Percentiles rank a stretch among this genome's conserved stretches.
These are phyloP conservation scores for Alternaria sp. DNA, from an alignment of 2,329 filamentous ascomycete species.

Conservation along the genomic window DNA sequence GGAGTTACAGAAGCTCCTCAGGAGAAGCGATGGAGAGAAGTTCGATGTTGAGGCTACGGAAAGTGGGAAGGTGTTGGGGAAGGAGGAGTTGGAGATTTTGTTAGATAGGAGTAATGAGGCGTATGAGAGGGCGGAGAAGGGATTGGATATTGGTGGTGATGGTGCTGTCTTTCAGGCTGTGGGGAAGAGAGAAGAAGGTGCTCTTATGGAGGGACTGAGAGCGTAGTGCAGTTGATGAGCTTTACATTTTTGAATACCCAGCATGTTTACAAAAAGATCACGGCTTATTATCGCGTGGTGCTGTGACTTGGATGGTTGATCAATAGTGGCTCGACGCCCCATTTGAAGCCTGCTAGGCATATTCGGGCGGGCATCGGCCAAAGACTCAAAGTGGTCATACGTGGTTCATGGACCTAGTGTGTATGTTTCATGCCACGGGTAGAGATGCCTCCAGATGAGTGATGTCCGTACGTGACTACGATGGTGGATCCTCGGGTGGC, in stretches of 20 bases:
- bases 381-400: no score
- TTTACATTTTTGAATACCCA: not conserved
- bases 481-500: not conserved
- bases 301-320: no score
- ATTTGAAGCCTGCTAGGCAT: no score
- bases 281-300: not conserved
- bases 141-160: conserved; percentile 72
- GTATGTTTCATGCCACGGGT: no score
- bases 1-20: conserved; percentile 55
- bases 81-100: conserved; percentile 77
- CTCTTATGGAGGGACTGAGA: conserved; percentile 57
- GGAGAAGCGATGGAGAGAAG: conserved; percentile 71
- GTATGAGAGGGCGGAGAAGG: conserved; percentile 76
- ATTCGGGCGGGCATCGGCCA: no score
- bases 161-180: conserved; percentile 72
- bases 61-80: conserved; percentile 72
- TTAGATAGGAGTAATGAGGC: conserved; percentile 76
- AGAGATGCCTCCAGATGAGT: no score
- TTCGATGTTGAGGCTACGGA: conserved; percentile 63
- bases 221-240: conserved; percentile 20
- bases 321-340: no score
- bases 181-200: conserved; percentile 71
- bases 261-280: not conserved
- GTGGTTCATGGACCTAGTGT: no score
- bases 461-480: no score